phyloP scores from a whole-genome alignment of 2,329 filamentous ascomycete genomes.

The Thelonectria discophora region DNA sequence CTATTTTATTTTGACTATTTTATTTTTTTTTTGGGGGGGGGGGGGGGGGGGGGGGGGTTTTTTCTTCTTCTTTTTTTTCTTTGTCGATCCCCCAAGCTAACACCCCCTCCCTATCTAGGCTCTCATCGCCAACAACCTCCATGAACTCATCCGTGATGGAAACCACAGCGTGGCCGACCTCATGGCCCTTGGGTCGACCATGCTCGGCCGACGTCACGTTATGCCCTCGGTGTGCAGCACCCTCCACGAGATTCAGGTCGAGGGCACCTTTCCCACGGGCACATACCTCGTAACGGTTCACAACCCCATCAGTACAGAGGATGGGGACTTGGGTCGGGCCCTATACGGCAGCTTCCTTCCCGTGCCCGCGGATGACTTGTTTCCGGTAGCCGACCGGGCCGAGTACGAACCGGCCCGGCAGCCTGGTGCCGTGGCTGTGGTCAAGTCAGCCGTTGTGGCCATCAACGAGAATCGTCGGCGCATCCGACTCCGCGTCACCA shows the following conservation, averaged over 20 bases:
- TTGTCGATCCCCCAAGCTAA: conserved; percentile 10
- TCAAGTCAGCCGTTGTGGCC: conserved; percentile 71
- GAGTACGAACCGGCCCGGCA: conserved; percentile 73
- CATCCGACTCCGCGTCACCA: conserved; percentile 79
- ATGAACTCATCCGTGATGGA: conserved; percentile 98
- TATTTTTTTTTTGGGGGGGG: no score
- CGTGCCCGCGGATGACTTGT: conserved; percentile 72
- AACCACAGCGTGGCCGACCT: conserved; percentile 90
- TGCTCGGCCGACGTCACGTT: conserved; percentile 94
- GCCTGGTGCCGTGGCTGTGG: conserved; percentile 82
- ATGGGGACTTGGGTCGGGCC: conserved; percentile 86
- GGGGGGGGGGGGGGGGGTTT: no score
- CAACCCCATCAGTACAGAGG: conserved; percentile 84
- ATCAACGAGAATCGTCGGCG: conserved; percentile 80
- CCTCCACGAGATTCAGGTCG: conserved; percentile 86
- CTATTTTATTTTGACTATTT: background rate
- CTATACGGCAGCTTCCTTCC: conserved; percentile 93
- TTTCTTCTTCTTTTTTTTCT: no score
- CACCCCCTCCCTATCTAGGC: conserved; percentile 57
- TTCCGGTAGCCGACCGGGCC: conserved; percentile 70
- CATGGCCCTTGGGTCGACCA: conserved; percentile 88
- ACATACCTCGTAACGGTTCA: conserved; percentile 96
- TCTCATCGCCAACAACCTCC: conserved; percentile 86
- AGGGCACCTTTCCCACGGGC: conserved; percentile 90
- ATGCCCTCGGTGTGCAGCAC: conserved; percentile 82